Conservation (phyloP, 2,329 filamentous ascomycete species). For the Exophiala sp. region DNA sequence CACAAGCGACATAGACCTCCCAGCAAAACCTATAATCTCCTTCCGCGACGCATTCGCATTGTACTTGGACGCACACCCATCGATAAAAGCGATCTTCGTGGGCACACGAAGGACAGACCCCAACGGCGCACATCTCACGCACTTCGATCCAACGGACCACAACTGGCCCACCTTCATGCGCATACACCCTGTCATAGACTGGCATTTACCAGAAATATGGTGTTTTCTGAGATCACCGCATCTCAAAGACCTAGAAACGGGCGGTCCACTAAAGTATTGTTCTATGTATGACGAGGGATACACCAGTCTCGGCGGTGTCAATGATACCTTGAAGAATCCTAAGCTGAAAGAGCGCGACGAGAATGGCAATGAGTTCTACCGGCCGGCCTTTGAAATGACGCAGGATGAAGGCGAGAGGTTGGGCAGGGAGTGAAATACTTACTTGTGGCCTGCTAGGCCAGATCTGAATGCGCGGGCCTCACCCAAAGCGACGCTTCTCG, state of each 20-base stretch:
- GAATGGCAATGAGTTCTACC: slow-evolving; percentile 46
- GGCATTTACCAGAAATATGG: slow-evolving; percentile 96
- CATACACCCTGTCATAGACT: slow-evolving; percentile 93
- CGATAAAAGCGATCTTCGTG: slow-evolving; percentile 75
- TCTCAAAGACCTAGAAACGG: slow-evolving; percentile 50
- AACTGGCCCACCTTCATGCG: slow-evolving; percentile 93
- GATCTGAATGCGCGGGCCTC: too few species aligned
- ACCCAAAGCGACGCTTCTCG: too few species aligned
- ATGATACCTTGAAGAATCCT: slow-evolving; percentile 87
- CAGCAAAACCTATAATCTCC: slow-evolving; percentile 30
- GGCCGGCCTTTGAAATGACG: slow-evolving; percentile 71
- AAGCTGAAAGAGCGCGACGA: slow-evolving; percentile 51
- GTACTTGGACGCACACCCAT: slow-evolving; percentile 57
- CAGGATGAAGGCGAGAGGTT: slow-evolving; percentile 75
- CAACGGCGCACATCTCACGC: slow-evolving; percentile 71
- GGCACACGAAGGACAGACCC: slow-evolving; percentile 90
- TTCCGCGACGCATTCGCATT: slow-evolving; percentile 78
- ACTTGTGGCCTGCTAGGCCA: too few species aligned
- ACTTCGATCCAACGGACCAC: slow-evolving; percentile 82
- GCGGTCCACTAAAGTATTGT: slow-evolving; percentile 68
- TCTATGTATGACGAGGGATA: slow-evolving; percentile 83
- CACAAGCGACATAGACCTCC: slow-evolving; percentile 3
- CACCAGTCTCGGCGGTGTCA: slow-evolving; percentile 85
- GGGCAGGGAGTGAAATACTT: slow-evolving; percentile 56
- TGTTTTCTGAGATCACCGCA: slow-evolving; percentile 64